Percentiles rank a stretch among this genome's conserved stretches.
These are phyloP conservation scores for Oryza rufipogon DNA, from an alignment of 176 grass and related monocot genomes.

Conservation along the genomic window DNA sequence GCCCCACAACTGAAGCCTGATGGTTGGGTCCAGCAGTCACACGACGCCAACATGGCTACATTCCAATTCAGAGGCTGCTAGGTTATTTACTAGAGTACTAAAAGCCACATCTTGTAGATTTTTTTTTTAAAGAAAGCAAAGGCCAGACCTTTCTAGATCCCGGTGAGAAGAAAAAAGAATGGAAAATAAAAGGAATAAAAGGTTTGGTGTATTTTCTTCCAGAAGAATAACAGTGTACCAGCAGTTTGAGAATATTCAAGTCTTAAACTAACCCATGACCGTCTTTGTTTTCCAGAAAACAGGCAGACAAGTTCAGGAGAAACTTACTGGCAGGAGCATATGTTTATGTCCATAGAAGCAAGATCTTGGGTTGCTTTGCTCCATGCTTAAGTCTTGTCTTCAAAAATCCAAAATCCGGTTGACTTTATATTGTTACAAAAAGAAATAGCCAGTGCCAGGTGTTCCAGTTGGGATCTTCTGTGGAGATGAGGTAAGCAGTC, in stretches of 20 bases:
- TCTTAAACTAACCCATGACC: constrained; percentile 42
- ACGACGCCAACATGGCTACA: neutral
- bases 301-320: constrained; percentile 63
- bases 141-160: constrained; percentile 12
- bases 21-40: constrained; percentile 21
- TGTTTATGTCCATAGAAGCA: constrained; percentile 56
- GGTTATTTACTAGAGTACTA: neutral
- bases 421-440: constrained; percentile 48
- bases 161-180: neutral
- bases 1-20: constrained; percentile 11
- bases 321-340: constrained; percentile 47
- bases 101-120: neutral
- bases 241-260: constrained; percentile 52
- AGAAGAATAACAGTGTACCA: constrained; percentile 8
- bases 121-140: neutral
- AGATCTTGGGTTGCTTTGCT: constrained; percentile 51
- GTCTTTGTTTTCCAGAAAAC: constrained; percentile 58
- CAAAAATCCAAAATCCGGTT: constrained; percentile 49
- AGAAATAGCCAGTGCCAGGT: constrained; percentile 35
- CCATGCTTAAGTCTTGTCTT: constrained; percentile 54
- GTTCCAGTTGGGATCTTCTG: constrained; percentile 38
- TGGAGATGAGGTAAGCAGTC: neutral
- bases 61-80: constrained; percentile 9
- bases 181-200: neutral
- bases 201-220: neutral